These are phyloP conservation scores for Pleurotus tuoliensis DNA, from an alignment of 768 basidiomycete species.

Conservation along the genomic window DNA sequence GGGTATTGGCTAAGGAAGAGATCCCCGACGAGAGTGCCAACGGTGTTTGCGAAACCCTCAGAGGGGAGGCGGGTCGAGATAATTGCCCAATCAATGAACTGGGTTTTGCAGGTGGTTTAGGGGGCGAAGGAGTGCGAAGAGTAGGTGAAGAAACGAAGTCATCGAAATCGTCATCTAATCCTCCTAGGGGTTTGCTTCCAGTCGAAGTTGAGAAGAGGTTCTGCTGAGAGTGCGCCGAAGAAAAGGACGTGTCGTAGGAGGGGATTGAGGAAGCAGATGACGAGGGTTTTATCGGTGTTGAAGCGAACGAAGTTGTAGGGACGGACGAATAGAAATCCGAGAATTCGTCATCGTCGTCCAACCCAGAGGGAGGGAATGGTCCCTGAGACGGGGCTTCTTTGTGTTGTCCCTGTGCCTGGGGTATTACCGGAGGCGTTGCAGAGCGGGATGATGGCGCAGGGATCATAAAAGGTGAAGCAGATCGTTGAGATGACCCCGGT, in stretches of 20 bases:
- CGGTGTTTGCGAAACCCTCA: constrained; percentile 21
- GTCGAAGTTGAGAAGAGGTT: constrained; percentile 17
- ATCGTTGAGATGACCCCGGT: constrained; percentile 12
- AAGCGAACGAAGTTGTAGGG: constrained; percentile 7
- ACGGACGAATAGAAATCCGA: constrained; percentile 41
- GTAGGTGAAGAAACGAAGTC: constrained; percentile 38
- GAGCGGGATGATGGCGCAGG: constrained; percentile 7
- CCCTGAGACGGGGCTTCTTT: not conserved
- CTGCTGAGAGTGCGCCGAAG: constrained; percentile 15
- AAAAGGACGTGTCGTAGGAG: constrained; percentile 12
- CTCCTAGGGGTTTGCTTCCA: constrained; percentile 12
- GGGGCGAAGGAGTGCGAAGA: constrained; percentile 43
- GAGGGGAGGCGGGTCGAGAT: constrained; percentile 17
- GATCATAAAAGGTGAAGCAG: constrained; percentile 3
- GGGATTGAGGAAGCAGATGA: constrained; percentile 15
- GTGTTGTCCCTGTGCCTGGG: not conserved
- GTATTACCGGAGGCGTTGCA: constrained; percentile 4
- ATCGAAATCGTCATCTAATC: constrained; percentile 40
- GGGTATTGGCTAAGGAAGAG: constrained; percentile 7
- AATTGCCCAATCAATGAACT: constrained; percentile 2
- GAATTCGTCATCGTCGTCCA: constrained; percentile 49
- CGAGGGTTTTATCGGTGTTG: constrained; percentile 16
- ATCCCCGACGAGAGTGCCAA: constrained; percentile 1
- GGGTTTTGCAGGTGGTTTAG: constrained; percentile 35
- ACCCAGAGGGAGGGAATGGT: not conserved